Evolutionary conservation across 768 basidiomycete genomes (phyloP).

Genomic region (Lactarius evosmus): DNA sequence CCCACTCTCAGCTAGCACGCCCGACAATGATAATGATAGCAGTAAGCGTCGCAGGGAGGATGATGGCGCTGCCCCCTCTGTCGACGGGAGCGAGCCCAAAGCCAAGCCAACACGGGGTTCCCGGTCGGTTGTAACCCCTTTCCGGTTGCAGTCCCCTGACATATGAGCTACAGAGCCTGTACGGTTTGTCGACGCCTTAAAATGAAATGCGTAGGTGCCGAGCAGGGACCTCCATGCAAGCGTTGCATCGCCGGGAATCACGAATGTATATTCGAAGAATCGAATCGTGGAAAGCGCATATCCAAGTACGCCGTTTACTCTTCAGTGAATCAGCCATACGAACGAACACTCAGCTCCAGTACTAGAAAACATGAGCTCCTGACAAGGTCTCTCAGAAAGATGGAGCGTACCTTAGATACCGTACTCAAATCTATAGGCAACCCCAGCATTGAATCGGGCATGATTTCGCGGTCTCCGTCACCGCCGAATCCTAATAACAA

Average conservation of each 20-base stretch:
- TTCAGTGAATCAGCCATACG: constrained; percentile 25
- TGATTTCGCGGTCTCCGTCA: constrained; percentile 80
- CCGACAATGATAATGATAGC: constrained; percentile 48
- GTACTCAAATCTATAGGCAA: constrained; percentile 87
- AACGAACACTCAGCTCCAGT: constrained; percentile 35
- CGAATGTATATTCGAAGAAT: constrained; percentile 96
- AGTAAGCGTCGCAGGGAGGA: constrained; percentile 50
- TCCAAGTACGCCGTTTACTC: constrained; percentile 55
- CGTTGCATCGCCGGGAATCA: constrained; percentile 75
- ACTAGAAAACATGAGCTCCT: constrained; percentile 80
- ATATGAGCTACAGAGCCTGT: constrained; percentile 61
- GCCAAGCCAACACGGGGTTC: constrained; percentile 87
- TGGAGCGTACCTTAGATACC: constrained; percentile 91
- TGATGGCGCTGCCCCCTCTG: constrained; percentile 48
- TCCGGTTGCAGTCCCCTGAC: constrained; percentile 25
- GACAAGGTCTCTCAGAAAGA: constrained; percentile 78
- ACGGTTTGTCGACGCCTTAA: constrained; percentile 89
- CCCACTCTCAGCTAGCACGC: constrained; percentile 37
- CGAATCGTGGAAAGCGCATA: constrained; percentile 88
- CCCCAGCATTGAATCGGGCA: constrained; percentile 70
- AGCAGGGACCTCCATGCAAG: constrained; percentile 89
- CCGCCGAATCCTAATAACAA: constrained; percentile 40
- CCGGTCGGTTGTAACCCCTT: constrained; percentile 43
- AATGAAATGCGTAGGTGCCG: constrained; percentile 91
- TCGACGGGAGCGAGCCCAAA: constrained; percentile 55